phyloP scores from a whole-genome alignment of 805 yeast genomes.

The Teunomyces funiuensis region DNA sequence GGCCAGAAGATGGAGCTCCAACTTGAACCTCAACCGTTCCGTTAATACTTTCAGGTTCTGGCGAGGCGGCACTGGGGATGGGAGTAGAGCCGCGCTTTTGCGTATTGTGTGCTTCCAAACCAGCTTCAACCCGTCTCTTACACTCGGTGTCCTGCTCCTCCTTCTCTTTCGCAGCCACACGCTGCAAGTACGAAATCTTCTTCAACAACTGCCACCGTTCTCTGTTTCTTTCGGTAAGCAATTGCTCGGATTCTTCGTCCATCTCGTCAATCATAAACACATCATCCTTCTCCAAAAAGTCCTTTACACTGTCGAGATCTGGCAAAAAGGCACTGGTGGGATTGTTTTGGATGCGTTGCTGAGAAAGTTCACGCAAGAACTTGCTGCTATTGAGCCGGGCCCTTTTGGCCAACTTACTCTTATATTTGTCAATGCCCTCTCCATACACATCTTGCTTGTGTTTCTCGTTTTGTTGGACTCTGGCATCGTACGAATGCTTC shows the following conservation, averaged over 20 bases:
- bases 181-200: conserved; percentile 66
- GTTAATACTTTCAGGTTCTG: conserved; percentile 8
- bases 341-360: conserved; percentile 41
- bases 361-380: conserved; percentile 58
- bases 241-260: conserved; percentile 39
- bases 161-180: conserved; percentile 55
- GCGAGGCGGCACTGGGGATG: background rate
- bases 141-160: conserved; percentile 37
- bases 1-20: background rate
- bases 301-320: conserved; percentile 53
- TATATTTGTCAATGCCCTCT: conserved; percentile 65
- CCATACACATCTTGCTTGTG: conserved; percentile 80
- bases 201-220: conserved; percentile 74
- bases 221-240: conserved; percentile 43
- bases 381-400: conserved; percentile 55
- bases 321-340: conserved; percentile 48
- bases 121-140: conserved; percentile 34
- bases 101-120: conserved; percentile 18
- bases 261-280: conserved; percentile 31
- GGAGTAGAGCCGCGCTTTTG: background rate
- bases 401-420: conserved; percentile 42
- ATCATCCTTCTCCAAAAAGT: conserved; percentile 52
- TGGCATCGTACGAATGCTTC: conserved; percentile 74
- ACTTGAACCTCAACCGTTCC: conserved; percentile 4
- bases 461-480: conserved; percentile 64